Evolutionary conservation across 352 stramenopile species (phyloP).

Genomic region (Globisporangium cederbergense): DNA sequence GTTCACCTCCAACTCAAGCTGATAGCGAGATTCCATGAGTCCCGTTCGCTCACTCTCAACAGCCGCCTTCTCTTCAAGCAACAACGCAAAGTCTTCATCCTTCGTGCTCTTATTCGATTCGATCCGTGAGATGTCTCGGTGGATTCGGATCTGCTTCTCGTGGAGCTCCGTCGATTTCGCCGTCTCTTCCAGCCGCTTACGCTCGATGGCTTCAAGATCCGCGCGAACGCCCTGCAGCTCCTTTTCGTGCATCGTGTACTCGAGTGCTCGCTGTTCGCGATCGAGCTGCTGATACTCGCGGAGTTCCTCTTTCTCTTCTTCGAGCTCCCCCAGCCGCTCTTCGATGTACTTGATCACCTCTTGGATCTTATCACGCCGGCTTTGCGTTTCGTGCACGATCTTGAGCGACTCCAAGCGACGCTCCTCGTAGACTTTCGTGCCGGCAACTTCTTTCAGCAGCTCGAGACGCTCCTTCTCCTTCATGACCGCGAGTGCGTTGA

Average conservation of each 20-base stretch:
- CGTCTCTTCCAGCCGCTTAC: conserved; percentile 53
- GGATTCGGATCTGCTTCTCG: conserved; percentile 61
- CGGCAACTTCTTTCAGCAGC: conserved; percentile 98
- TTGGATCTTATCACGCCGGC: conserved; percentile 95
- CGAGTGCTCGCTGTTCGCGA: conserved; percentile 91
- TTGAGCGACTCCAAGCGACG: conserved; percentile 94
- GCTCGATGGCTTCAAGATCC: conserved; percentile 71
- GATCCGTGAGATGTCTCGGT: conserved; percentile 47
- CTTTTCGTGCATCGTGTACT: conserved; percentile 96
- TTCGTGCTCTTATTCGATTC: conserved; percentile 38
- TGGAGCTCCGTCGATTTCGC: conserved; percentile 52
- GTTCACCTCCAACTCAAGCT: conserved; percentile 79
- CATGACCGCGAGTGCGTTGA: conserved; percentile 98
- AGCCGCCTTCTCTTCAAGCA: conserved; percentile 45
- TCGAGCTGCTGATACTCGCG: conserved; percentile 95
- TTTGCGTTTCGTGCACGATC: conserved; percentile 96
- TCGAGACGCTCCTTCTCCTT: conserved; percentile 96
- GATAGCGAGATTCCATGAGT: conserved; percentile 72
- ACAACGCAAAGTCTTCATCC: conserved; percentile 45
- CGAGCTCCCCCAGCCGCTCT: conserved; percentile 91
- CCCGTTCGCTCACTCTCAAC: conserved; percentile 76
- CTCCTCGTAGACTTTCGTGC: conserved; percentile 99
- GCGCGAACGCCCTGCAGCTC: conserved; percentile 62
- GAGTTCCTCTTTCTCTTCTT: conserved; percentile 99
- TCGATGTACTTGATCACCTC: conserved; percentile 96